phyloP scores from a whole-genome alignment of 2,329 filamentous ascomycete species.

The Aureobasidium mangrovei region DNA sequence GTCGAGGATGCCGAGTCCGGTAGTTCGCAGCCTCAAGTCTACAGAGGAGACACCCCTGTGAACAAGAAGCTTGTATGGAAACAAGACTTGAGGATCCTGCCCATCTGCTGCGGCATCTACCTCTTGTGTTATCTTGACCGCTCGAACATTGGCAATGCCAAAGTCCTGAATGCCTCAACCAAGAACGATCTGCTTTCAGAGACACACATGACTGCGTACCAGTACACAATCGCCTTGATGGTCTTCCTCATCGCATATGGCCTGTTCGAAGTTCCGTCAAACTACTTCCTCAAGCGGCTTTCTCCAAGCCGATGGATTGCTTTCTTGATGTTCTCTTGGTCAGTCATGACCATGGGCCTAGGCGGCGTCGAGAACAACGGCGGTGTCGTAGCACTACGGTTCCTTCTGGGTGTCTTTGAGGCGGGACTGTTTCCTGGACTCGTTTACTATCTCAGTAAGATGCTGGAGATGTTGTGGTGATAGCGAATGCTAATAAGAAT shows the following conservation, averaged over 20 bases:
- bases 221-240: constrained; percentile 43
- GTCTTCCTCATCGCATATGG: constrained; percentile 30
- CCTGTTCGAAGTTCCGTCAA: constrained; percentile 32
- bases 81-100: constrained; percentile 56
- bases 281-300: constrained; percentile 32
- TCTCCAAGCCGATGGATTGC: constrained; percentile 33
- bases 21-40: background rate
- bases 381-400: constrained; percentile 27
- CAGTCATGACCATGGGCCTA: constrained; percentile 31
- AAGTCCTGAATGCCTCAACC: constrained; percentile 53
- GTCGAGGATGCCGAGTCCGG: constrained; percentile 5
- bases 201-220: constrained; percentile 51
- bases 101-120: constrained; percentile 56
- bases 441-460: constrained; percentile 18
- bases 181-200: constrained; percentile 54
- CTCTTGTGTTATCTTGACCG: constrained; percentile 60
- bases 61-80: constrained; percentile 14
- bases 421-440: constrained; percentile 32
- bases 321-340: constrained; percentile 32
- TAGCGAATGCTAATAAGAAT: background rate
- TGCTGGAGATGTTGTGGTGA: background rate
- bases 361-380: constrained; percentile 28
- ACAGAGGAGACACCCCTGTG: background rate
- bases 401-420: constrained; percentile 32
- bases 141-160: constrained; percentile 55